Evolutionary conservation across 2,329 filamentous ascomycete species (phyloP).

Genomic region (Claviceps capensis): DNA sequence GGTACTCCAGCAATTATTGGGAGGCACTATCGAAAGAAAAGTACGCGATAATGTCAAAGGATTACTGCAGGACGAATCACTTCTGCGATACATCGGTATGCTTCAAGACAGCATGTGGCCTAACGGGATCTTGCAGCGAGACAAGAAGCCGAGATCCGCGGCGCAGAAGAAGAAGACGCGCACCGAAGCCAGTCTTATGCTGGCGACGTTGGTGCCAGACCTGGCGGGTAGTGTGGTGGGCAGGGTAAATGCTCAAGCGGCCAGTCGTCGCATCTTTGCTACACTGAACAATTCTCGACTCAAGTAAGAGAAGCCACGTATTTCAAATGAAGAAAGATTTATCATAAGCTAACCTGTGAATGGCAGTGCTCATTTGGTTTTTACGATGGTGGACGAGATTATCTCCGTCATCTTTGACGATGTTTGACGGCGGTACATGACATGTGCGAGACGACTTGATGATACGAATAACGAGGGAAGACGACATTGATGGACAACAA

Average conservation of each 20-base stretch:
- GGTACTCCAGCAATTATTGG: conserved; percentile 86
- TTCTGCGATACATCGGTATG: conserved; percentile 62
- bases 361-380: conserved; percentile 50
- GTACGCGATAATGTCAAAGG: conserved; percentile 71
- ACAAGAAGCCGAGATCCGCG: conserved; percentile 42
- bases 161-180: conserved; percentile 68
- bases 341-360: background rate
- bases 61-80: conserved; percentile 61
- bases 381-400: conserved; percentile 59
- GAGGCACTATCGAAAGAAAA: conserved; percentile 91
- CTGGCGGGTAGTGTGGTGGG: conserved; percentile 88
- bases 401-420: conserved; percentile 49
- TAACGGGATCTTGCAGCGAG: conserved; percentile 40
- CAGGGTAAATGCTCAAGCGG: conserved; percentile 77
- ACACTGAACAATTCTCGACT: conserved; percentile 82
- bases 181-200: conserved; percentile 76
- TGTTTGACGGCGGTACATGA: background rate
- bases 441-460: background rate
- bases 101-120: conserved; percentile 77
- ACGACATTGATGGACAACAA: background rate
- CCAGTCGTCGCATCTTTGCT: conserved; percentile 77
- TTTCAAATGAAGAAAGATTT: background rate
- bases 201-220: conserved; percentile 83
- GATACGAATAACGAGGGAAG: background rate
- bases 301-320: conserved; percentile 47